Percentiles rank a stretch among this genome's conserved stretches.
phyloP scores from a whole-genome alignment of 495 filamentous ascomycete species.

The Daldinia bambusicola region DNA sequence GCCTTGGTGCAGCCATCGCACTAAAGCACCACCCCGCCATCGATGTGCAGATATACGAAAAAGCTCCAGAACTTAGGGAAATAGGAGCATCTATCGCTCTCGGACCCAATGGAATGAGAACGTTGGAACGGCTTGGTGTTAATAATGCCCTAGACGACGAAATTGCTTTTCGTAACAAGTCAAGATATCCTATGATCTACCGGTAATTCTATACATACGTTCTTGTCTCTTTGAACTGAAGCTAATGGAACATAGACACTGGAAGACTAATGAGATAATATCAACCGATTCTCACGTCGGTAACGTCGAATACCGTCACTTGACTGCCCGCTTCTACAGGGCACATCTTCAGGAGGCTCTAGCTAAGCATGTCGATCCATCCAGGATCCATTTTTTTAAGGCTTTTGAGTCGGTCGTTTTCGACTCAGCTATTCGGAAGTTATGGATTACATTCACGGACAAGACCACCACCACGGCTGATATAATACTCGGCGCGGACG shows the following conservation, averaged over 20 bases:
- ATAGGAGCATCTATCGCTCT: conserved; percentile 63
- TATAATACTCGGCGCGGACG: conserved; percentile 51
- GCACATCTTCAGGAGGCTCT: conserved; percentile 60
- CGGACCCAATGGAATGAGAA: conserved; percentile 63
- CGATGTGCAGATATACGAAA: conserved; percentile 59
- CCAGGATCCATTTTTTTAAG: conserved; percentile 46
- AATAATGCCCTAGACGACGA: conserved; percentile 54
- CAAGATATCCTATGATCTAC: conserved; percentile 48
- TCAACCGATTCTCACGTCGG: conserved; percentile 52
- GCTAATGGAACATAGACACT: conserved; percentile 27
- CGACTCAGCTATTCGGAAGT: conserved; percentile 17
- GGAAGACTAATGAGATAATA: conserved; percentile 58
- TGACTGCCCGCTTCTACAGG: conserved; percentile 59
- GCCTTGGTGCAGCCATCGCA: conserved; percentile 58
- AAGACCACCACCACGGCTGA: conserved; percentile 44
- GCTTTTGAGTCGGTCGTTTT: conserved; percentile 32
- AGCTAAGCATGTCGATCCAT: conserved; percentile 52
- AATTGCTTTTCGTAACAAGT: conserved; percentile 54
- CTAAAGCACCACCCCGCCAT: conserved; percentile 52
- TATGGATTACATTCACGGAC: conserved; percentile 46
- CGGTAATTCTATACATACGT: conserved; percentile 27
- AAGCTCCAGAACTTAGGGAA: conserved; percentile 56
- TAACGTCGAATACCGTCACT: conserved; percentile 55
- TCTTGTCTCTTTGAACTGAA: not conserved
- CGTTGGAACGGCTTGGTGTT: conserved; percentile 59